These are phyloP conservation scores for Pseudonitzschia pungens DNA, from an alignment of 108 stramenopile genomes.

Conservation along the genomic window DNA sequence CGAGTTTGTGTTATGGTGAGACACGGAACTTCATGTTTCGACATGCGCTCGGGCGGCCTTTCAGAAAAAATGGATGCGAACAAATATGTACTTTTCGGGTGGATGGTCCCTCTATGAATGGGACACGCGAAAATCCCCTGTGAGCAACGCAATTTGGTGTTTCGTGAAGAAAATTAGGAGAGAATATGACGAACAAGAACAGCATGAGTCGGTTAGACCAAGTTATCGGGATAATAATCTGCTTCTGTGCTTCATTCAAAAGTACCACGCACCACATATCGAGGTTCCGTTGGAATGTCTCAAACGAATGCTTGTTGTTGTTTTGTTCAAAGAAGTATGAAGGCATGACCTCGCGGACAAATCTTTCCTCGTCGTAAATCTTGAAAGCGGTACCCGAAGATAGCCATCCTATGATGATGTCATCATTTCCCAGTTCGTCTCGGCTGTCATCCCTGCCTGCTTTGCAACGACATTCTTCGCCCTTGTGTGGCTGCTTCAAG, in stretches of 20 bases:
- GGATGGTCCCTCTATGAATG: not conserved
- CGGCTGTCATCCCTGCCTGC: not conserved
- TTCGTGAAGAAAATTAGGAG: too few relatives aligned
- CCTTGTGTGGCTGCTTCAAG: not conserved
- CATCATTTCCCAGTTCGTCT: not conserved
- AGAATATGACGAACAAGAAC: not conserved
- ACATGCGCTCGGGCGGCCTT: not conserved
- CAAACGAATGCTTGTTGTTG: not conserved
- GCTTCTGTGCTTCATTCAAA: too few relatives aligned
- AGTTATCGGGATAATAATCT: too few relatives aligned
- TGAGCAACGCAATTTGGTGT: not conserved
- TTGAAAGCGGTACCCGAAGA: not conserved
- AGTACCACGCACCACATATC: not conserved
- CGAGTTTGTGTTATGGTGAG: not conserved
- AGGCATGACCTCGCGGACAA: not conserved
- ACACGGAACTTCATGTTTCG: not conserved
- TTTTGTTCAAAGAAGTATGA: not conserved
- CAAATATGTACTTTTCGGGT: not conserved
- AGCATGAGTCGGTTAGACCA: too few relatives aligned
- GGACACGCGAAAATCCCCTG: constrained; percentile 3
- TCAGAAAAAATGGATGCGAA: not conserved
- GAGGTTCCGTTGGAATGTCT: not conserved
- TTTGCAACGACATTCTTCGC: not conserved
- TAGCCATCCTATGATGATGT: not conserved
- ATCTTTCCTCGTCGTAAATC: not conserved